Evolutionary conservation across 495 filamentous ascomycete species (phyloP), one percentile per base, ranked within the genome.

Genomic region (Apodospora peruviana): DNA sequence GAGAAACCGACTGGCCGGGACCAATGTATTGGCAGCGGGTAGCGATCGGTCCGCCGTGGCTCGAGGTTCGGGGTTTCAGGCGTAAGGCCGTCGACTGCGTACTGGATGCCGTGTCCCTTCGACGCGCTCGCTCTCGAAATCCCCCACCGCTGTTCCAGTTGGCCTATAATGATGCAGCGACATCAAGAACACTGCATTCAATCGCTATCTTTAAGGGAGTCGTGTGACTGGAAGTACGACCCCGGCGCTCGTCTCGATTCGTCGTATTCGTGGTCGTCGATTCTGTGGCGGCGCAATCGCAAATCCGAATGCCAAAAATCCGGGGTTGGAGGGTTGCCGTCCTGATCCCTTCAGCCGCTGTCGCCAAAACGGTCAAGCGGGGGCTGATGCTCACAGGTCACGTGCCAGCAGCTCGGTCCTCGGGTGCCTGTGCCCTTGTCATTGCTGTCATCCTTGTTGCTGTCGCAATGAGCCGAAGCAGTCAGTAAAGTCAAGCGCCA

Each of bases 101-200:
- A 14, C 7, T 32, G 7, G 27, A 32, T 32, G 14, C 14, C 27
- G 27, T 32, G 27, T 32, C 14, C n/a, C 23, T 29, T 40, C 44
- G 27, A 19, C 45, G 39, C 43, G 32, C 47, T 49, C 51, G 43
- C 51, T 18, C 42, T 53, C 41, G 52, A 37, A 29, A 51, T 59
- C 57, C 70, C 52, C 56, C 47, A 16, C 56, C 47, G 47, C 32
- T 52, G 18, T 16, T 47, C 61, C 51, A 38, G 37, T 32, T 21
- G 32, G 20, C 12, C 24, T 35, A 43, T 22, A 37, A 20, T 22
- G 18, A 45, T 40, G 42, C 39, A 36, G 43, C 42, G 32, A 54
- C 57, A 63, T 60, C 37, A 39, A 56, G 45, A 41, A 53, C 43
- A 20, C 21, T 44, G 42, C 14, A 45, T 20, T 45, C 25, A 45